Percentiles rank a stretch among this genome's conserved stretches.
phyloP scores from a whole-genome alignment of 2,329 filamentous ascomycete genomes.

The Fusarium succisae region DNA sequence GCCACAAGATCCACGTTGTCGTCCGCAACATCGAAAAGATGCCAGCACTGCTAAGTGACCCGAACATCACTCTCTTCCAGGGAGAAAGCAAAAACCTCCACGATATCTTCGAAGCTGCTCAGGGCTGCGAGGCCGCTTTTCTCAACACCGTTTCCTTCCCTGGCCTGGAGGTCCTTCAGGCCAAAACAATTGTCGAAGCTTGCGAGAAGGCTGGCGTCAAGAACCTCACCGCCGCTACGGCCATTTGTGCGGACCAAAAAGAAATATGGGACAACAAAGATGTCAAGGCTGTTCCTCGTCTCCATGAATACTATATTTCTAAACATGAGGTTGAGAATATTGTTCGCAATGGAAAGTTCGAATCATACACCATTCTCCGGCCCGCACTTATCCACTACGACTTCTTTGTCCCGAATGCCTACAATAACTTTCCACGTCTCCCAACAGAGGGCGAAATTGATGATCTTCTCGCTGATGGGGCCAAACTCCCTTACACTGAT shows the following conservation, averaged over 20 bases:
- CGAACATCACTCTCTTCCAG: slow-evolving; percentile 47
- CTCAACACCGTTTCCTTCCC: slow-evolving; percentile 41
- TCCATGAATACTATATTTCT: slow-evolving; percentile 49
- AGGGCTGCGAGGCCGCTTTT: slow-evolving; percentile 48
- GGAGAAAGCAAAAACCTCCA: slow-evolving; percentile 49
- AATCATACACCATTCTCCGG: slow-evolving; percentile 48
- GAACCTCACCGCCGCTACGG: slow-evolving; percentile 42
- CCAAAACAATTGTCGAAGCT: slow-evolving; percentile 45
- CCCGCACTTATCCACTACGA: slow-evolving; percentile 45
- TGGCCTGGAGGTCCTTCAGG: slow-evolving; percentile 44
- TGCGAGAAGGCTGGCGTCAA: slow-evolving; percentile 46
- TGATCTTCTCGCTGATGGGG: slow-evolving; percentile 34
- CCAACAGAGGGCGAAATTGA: slow-evolving; percentile 42
- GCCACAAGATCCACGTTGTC: slow-evolving; percentile 48
- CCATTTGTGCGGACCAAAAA: slow-evolving; percentile 27
- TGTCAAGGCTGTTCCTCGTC: neutral
- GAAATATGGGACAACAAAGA: slow-evolving; percentile 38
- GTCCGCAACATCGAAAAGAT: slow-evolving; percentile 48
- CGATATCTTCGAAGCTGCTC: slow-evolving; percentile 43
- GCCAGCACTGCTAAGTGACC: slow-evolving; percentile 36
- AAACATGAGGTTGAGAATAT: slow-evolving; percentile 50
- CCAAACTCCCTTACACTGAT: slow-evolving; percentile 43
- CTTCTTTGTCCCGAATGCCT: slow-evolving; percentile 35
- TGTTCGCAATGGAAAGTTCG: slow-evolving; percentile 43
- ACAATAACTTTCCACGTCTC: slow-evolving; percentile 44